Evolutionary conservation across 202 grass and related monocot species (phyloP).

Genomic region (Zoysia matrella): DNA sequence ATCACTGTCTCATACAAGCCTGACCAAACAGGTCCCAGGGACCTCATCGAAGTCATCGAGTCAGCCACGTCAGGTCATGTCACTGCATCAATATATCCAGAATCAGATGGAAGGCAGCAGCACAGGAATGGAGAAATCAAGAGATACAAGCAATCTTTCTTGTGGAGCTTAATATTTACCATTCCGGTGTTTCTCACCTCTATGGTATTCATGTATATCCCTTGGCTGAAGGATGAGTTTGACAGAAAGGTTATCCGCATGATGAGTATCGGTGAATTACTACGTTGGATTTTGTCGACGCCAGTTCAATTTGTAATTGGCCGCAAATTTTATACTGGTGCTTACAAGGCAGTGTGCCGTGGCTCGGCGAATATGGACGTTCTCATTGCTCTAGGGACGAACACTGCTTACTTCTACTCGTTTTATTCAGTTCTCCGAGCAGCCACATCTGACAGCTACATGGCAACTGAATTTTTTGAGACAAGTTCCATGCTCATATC

Average conservation of each 20-base stretch:
- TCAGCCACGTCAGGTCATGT: conserved; percentile 65
- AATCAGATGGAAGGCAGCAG: conserved; percentile 76
- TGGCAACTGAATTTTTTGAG: conserved; percentile 92
- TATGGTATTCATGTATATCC: conserved; percentile 98
- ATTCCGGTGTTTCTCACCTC: conserved; percentile 91
- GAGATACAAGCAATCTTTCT: conserved; percentile 73
- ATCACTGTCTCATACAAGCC: conserved; percentile 80
- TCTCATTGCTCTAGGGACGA: conserved; percentile 94
- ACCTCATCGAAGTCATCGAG: conserved; percentile 85
- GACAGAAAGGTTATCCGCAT: conserved; percentile 79
- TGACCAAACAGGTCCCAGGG: conserved; percentile 82
- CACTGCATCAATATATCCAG: conserved; percentile 74
- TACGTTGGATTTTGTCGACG: conserved; percentile 88
- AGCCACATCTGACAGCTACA: conserved; percentile 68
- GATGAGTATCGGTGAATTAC: conserved; percentile 79
- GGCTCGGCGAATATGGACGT: conserved; percentile 95
- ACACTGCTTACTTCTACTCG: conserved; percentile 92
- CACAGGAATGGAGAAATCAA: conserved; percentile 76
- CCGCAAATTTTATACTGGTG: conserved; percentile 78
- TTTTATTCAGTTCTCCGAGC: conserved; percentile 81
- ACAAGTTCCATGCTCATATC: conserved; percentile 99
- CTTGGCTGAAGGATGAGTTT: conserved; percentile 55
- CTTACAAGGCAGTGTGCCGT: conserved; percentile 77
- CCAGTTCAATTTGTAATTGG: conserved; percentile 97
- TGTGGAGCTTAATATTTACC: conserved; percentile 77